A percentile compares a stretch with the other conserved stretches of the same genome.
Evolutionary conservation across 2,329 filamentous ascomycete genomes (phyloP).

Genomic region (Zymoseptoria brevis): DNA sequence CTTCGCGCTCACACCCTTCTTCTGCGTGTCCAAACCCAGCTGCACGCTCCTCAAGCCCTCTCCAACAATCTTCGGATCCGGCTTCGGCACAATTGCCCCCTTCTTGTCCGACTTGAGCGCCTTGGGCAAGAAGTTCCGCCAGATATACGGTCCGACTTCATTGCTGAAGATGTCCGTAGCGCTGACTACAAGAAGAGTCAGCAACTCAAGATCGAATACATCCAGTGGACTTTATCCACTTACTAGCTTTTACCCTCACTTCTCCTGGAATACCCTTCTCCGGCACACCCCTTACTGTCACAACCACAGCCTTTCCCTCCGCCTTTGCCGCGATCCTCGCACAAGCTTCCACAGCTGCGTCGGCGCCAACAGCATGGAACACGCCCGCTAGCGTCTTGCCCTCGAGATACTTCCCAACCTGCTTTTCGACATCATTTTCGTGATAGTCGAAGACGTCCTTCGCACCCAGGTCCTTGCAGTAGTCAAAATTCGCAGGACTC

Average conservation of each 20-base stretch:
- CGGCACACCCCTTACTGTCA: slow-evolving; percentile 19
- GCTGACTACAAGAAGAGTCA: slow-evolving; percentile 5
- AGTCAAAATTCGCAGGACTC: slow-evolving; percentile 33
- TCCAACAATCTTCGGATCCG: slow-evolving; percentile 31
- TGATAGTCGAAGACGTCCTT: slow-evolving; percentile 43
- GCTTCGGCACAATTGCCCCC: slow-evolving; percentile 25
- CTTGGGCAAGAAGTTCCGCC: slow-evolving; percentile 23
- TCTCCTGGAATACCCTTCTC: slow-evolving; percentile 18
- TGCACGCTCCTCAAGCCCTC: slow-evolving; percentile 32
- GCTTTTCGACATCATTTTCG: slow-evolving; percentile 20
- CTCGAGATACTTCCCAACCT: slow-evolving; percentile 22
- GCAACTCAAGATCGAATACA: not conserved
- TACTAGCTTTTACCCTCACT: slow-evolving; percentile 22
- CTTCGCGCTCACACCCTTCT: slow-evolving; percentile 33
- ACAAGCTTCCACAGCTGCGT: slow-evolving; percentile 18
- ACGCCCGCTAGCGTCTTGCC: slow-evolving; percentile 26
- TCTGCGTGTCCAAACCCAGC: slow-evolving; percentile 31
- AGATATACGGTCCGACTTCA: slow-evolving; percentile 23
- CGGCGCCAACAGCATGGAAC: slow-evolving; percentile 23
- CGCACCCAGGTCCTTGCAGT: slow-evolving; percentile 40
- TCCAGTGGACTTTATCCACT: slow-evolving; percentile 4
- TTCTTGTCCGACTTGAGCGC: slow-evolving; percentile 14
- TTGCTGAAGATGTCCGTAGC: slow-evolving; percentile 20
- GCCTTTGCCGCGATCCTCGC: slow-evolving; percentile 22
- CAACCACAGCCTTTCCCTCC: slow-evolving; percentile 26